phyloP scores from a whole-genome alignment of 305 asterid species.

The Salvia sclarea region DNA sequence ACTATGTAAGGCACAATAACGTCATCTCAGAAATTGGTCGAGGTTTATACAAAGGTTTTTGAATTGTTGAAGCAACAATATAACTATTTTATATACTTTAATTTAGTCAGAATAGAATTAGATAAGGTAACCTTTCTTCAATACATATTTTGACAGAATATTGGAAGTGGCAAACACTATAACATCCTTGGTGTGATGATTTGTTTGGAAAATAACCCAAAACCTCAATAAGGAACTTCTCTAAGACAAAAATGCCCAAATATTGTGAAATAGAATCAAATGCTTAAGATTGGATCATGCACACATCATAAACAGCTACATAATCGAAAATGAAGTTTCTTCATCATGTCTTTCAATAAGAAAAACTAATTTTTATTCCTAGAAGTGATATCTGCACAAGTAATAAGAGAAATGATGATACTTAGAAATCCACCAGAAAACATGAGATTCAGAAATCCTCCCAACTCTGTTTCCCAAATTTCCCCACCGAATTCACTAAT shows the following conservation, averaged over 20 bases:
- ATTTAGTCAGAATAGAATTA: neutral
- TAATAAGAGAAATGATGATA: neutral
- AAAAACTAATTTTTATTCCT: neutral
- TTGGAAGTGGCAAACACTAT: neutral
- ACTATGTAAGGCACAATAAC: neutral
- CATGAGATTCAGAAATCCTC: constrained; percentile 2
- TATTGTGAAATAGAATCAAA: neutral
- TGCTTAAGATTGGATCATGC: neutral
- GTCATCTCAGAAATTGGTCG: neutral
- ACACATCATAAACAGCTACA: constrained; percentile 4
- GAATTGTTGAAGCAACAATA: neutral
- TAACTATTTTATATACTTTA: neutral
- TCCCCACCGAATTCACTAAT: neutral
- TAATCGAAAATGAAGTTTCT: neutral
- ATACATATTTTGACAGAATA: neutral
- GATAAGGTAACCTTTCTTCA: neutral
- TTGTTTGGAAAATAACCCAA: neutral
- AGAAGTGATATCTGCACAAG: neutral
- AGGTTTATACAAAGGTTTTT: neutral
- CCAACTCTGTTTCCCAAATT: neutral
- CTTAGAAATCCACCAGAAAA: neutral
- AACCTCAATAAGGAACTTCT: neutral
- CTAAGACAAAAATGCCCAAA: neutral
- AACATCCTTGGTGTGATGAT: neutral
- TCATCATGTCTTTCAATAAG: neutral